Evolutionary conservation across 345 rosid genomes (phyloP).

Genomic region (Salix dunnii): DNA sequence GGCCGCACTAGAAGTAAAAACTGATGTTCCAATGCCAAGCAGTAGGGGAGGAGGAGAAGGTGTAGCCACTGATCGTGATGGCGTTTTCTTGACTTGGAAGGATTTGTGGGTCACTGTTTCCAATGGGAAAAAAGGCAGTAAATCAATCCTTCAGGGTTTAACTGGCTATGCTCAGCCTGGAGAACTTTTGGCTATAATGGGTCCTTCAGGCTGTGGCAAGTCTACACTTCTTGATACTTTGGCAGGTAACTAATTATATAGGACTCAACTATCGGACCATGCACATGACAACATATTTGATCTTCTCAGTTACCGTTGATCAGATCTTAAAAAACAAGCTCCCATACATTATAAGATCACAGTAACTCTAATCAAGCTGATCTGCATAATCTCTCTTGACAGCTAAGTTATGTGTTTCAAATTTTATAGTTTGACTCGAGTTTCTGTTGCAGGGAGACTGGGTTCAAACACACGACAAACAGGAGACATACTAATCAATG

Average conservation of each 20-base stretch:
- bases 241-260: constrained; percentile 5
- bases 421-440: no score
- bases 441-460: constrained; percentile 20
- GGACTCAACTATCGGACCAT: no score
- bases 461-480: constrained; percentile 3
- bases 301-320: no score
- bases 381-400: no score
- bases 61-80: background rate
- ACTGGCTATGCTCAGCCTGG: constrained; percentile 31
- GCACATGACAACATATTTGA: no score
- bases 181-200: constrained; percentile 24
- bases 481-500: constrained; percentile 23
- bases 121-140: background rate
- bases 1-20: background rate
- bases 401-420: no score
- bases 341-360: no score
- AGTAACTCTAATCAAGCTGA: no score
- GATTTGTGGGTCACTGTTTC: constrained; percentile 19
- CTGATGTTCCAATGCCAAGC: background rate
- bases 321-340: no score
- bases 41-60: background rate
- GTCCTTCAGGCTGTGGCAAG: constrained; percentile 30
- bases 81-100: constrained; percentile 24
- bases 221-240: constrained; percentile 28
- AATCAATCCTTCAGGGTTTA: constrained; percentile 17